Conservation (phyloP, 2,329 filamentous ascomycete genomes). For the Colletotrichum camelliae region DNA sequence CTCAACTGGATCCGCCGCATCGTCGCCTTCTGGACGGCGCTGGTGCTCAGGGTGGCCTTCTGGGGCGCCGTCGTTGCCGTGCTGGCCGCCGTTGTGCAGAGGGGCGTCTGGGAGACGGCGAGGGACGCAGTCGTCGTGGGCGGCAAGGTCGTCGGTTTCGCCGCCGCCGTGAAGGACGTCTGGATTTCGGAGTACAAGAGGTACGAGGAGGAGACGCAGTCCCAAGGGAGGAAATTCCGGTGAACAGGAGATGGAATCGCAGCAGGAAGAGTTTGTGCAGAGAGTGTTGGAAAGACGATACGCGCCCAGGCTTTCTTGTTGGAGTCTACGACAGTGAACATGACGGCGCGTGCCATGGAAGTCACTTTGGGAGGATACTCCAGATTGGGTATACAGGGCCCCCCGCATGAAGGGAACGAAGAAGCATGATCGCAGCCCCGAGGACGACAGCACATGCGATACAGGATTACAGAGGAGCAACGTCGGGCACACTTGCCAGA, state of each 20-base stretch:
- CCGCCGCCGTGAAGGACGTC: constrained; percentile 54
- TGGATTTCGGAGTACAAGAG: constrained; percentile 64
- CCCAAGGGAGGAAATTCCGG: constrained; percentile 23
- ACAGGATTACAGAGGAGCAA: background rate
- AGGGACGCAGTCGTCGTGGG: constrained; percentile 58
- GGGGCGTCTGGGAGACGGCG: constrained; percentile 69
- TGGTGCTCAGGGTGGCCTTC: constrained; percentile 67
- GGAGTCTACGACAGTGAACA: background rate
- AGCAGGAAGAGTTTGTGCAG: background rate
- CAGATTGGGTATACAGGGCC: background rate
- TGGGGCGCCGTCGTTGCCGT: constrained; percentile 65
- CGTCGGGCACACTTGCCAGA: background rate
- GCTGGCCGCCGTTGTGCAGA: constrained; percentile 64
- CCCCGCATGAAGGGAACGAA: background rate
- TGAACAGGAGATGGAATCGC: background rate
- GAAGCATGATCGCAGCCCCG: background rate
- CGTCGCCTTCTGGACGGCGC: constrained; percentile 77
- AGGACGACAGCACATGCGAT: background rate
- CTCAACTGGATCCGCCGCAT: constrained; percentile 75
- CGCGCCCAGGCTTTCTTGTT: background rate
- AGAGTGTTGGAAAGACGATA: background rate
- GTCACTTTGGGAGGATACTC: background rate
- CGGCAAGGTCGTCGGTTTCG: constrained; percentile 50
- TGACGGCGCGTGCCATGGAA: background rate
- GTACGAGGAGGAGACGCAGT: constrained; percentile 55